Conservation (phyloP, 805 yeast species). For the Metschnikowia cubensis region DNA sequence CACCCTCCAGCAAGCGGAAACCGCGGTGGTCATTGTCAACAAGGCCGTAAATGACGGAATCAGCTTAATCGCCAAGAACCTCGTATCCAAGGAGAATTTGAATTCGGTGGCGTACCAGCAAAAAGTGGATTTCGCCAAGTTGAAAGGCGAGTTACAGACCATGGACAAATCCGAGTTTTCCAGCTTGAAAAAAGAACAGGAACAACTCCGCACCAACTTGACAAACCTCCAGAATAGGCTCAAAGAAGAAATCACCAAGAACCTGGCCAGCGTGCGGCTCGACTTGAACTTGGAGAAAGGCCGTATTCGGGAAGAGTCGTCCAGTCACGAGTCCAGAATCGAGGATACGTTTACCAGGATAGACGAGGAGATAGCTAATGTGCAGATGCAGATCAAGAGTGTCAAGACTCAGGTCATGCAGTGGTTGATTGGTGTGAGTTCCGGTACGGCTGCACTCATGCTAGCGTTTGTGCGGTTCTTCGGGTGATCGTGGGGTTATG, state of each 20-base stretch:
- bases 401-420: slow-evolving; percentile 97
- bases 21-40: slow-evolving; percentile 69
- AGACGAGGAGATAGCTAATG: slow-evolving; percentile 91
- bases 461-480: slow-evolving; percentile 85
- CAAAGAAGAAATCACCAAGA: slow-evolving; percentile 86
- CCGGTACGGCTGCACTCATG: slow-evolving; percentile 95
- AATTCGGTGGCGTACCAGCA: slow-evolving; percentile 89
- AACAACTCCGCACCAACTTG: slow-evolving; percentile 73
- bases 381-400: slow-evolving; percentile 91
- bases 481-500: slow-evolving; percentile 32
- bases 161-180: slow-evolving; percentile 85
- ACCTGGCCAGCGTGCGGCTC: slow-evolving; percentile 83
- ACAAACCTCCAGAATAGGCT: slow-evolving; percentile 82
- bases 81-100: slow-evolving; percentile 82
- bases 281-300: slow-evolving; percentile 94
- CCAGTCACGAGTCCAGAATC: slow-evolving; percentile 87
- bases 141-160: slow-evolving; percentile 86
- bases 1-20: slow-evolving; percentile 69
- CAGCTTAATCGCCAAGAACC: slow-evolving; percentile 63
- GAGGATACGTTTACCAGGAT: slow-evolving; percentile 93
- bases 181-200: slow-evolving; percentile 80
- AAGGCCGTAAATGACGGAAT: slow-evolving; percentile 79
- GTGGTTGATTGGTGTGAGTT: slow-evolving; percentile 97
- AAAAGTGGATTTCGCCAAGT: slow-evolving; percentile 92
- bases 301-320: slow-evolving; percentile 87